Evolutionary conservation across 257 asterid species (phyloP).

Genomic region (Linaria vulgaris): DNA sequence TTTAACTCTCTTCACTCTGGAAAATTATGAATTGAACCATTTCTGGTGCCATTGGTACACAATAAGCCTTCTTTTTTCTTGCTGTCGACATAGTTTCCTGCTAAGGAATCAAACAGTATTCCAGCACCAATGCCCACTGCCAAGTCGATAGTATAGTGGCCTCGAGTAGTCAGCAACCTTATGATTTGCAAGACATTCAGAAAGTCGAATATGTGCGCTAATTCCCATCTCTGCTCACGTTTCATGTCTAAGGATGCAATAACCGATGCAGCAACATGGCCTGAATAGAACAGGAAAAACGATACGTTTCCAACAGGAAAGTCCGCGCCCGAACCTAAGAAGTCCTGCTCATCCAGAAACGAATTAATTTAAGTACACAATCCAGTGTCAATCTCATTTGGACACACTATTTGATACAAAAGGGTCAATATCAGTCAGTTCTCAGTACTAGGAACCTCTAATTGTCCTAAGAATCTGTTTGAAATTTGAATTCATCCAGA

Average conservation of each 20-base stretch:
- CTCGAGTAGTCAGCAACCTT: constrained; percentile 80
- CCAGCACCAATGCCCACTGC: constrained; percentile 90
- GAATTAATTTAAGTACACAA: background rate
- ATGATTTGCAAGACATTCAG: constrained; percentile 71
- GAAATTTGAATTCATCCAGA: constrained; percentile 6
- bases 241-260: constrained; percentile 93
- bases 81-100: constrained; percentile 63
- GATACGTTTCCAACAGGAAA: constrained; percentile 96
- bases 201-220: constrained; percentile 60
- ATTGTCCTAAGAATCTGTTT: constrained; percentile 11
- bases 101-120: constrained; percentile 66
- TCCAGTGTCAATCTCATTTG: background rate
- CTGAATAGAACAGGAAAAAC: constrained; percentile 84
- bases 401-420: background rate
- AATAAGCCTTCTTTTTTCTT: constrained; percentile 34
- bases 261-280: constrained; percentile 90
- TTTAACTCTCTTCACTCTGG: constrained; percentile 20
- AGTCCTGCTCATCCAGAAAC: constrained; percentile 43
- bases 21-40: constrained; percentile 21
- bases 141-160: constrained; percentile 92
- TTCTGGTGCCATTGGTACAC: constrained; percentile 15
- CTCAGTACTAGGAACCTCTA: constrained; percentile 12
- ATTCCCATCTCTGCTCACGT: constrained; percentile 68
- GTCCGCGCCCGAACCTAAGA: constrained; percentile 91
- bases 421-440: background rate